Evolutionary conservation across 2,329 filamentous ascomycete species (phyloP), one percentile per base, ranked within the genome.

Genomic region (Ascocoryne sarcoides): DNA sequence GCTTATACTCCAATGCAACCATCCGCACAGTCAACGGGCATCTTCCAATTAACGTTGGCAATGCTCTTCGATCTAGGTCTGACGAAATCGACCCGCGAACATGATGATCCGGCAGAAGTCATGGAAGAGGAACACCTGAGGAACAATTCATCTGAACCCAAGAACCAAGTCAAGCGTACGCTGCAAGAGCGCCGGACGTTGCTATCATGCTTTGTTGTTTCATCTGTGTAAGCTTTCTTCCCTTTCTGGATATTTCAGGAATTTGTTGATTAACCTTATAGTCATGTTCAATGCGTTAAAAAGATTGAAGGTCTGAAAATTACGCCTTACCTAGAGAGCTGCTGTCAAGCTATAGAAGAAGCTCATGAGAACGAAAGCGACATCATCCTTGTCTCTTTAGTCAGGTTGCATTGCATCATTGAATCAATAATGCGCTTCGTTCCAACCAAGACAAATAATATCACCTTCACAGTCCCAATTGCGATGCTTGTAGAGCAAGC

Each of bases 21-120:
- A 16, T 38, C 46, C 3, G 12, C 8, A 3, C 46, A 49, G 19
- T 50, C 47, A 10, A 41, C 38, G 5, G 48, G 36, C 4, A 36
- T 48, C 5, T 48, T 45, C n/a, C 49, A 52, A 34, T 32, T 53
- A 4, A 19, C 45, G 8, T 15, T 51, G 9, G 40, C 43, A 7
- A 10, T 54, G 35, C 19, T 52, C 12, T 51, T 45, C 30, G 51
- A 54, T 40, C 33, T 54, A 2, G 50, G 50, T 3, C 31, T 54
- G 7, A 45, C 45, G 8, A 47, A 41, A 18, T 46, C 48, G 16
- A 33, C 42, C 9, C 42, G 40, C 9, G 40, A 48, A 10, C 41
- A 37, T 18, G 47, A 49, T 15, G 43, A 40, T 3, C 46, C 43
- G 2, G 32, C n/a, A 2, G 43, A 45, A 5, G 20, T 42, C 5